Evolutionary conservation across 2,329 filamentous ascomycete genomes (phyloP), one percentile per base, ranked within the genome.

Genomic region (Calycina marina): DNA sequence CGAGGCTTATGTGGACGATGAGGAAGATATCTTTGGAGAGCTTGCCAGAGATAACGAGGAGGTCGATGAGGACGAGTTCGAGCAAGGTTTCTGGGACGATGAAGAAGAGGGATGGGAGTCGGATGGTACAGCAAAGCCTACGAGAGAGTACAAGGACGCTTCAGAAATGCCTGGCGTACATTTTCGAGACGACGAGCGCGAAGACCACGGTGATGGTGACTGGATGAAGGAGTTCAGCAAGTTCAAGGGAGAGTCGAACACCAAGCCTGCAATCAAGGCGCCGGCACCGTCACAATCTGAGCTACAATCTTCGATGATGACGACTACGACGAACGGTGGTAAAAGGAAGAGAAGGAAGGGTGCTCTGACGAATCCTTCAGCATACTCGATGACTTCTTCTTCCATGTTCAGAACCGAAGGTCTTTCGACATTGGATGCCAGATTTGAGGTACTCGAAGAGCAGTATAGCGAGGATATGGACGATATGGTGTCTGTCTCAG

Each of bases 221-320:
- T 98, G 90, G 85, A 68, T 96, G 57, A 74, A 78, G 35, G 81
- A 94, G 48, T 96, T 93, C 60, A 81, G 82, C 47, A 83, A 90
- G 52, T 96, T 93, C 66, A 94, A 96, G 57, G 81, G 80, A 50
- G 82, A 86, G 38, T 67, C 77, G 47, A 73, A 72, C 45, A 63
- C 37, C n/a, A 40, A 56, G 53, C 8, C 3, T 22, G 3, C 20
- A n/a, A 37, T 47, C 48, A 14, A 53, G 47, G 56, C 40, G 41
- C 36, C 49, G 18, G 56, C 54, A 4, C 60, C 60, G 2, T 63
- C 67, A 1, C 67, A 67, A 11, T 77, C 74, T 3, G 77, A 78
- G 41, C 49, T 77, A 28, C 73, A 80, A 48, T 77, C 71, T 2
- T 80, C 79, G 4, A 62, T 77, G 44, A 69, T 79, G 60, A 85